These are phyloP conservation scores for Nyssa sinensis DNA, from an alignment of 148 eudicot species.

Conservation along the genomic window DNA sequence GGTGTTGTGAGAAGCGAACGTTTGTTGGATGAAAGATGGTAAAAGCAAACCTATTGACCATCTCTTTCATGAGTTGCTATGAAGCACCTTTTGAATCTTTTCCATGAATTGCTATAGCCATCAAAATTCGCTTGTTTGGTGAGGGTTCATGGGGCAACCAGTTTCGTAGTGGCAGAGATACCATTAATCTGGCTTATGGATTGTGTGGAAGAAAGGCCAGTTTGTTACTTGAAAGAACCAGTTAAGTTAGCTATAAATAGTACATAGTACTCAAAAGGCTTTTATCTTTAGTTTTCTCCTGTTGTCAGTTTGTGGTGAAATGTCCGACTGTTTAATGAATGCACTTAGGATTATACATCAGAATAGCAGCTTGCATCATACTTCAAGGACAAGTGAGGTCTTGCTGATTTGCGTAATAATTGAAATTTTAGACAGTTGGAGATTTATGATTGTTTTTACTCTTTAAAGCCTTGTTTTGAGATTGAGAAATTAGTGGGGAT, in stretches of 20 bases:
- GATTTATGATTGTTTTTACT: conserved; percentile 7
- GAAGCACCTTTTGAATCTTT: background rate
- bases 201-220: background rate
- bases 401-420: background rate
- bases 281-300: background rate
- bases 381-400: background rate
- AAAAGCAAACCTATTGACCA: background rate
- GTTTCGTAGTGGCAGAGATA: conserved; percentile 7
- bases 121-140: background rate
- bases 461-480: background rate
- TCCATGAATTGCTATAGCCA: too few relatives aligned
- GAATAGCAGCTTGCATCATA: background rate
- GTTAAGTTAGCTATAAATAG: background rate
- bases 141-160: background rate
- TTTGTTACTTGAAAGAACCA: background rate
- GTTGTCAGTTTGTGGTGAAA: background rate
- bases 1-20: background rate
- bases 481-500: background rate
- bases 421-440: background rate
- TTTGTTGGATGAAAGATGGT: background rate
- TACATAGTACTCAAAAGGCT: background rate
- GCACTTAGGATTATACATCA: background rate
- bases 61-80: background rate
- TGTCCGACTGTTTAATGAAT: background rate
- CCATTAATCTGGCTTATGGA: background rate